phyloP scores from a whole-genome alignment of 768 basidiomycete genomes.

The Mycena maculata region DNA sequence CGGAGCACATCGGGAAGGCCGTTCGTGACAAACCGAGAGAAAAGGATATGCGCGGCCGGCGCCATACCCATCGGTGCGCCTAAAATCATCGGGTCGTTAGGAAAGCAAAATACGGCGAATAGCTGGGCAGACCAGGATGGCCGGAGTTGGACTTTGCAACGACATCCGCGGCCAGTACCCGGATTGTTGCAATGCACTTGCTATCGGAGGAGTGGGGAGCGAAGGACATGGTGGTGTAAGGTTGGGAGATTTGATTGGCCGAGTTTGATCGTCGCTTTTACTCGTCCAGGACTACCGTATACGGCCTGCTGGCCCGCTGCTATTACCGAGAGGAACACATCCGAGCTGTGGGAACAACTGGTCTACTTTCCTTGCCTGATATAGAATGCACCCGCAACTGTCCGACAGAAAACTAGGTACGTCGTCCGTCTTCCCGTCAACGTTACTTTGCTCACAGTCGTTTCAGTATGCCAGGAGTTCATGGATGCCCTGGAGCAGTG shows the following conservation, averaged over 20 bases:
- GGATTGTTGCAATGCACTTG: slow-evolving; percentile 24
- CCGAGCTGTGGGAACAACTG: not conserved
- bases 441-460: slow-evolving; percentile 13
- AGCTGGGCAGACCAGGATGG: slow-evolving; percentile 20
- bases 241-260: not conserved
- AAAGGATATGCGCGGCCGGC: slow-evolving; percentile 83
- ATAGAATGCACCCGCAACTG: slow-evolving; percentile 74
- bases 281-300: no score
- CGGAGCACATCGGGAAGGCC: slow-evolving; percentile 4
- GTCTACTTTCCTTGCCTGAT: slow-evolving; percentile 14
- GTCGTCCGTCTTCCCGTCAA: slow-evolving; percentile 33
- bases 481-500: slow-evolving; percentile 82
- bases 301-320: not conserved
- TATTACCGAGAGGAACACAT: not conserved
- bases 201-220: slow-evolving; percentile 18
- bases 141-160: slow-evolving; percentile 43
- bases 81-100: slow-evolving; percentile 70
- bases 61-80: slow-evolving; percentile 97
- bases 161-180: slow-evolving; percentile 61
- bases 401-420: slow-evolving; percentile 73
- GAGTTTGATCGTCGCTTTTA: slow-evolving; percentile 3
- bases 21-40: slow-evolving; percentile 65
- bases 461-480: slow-evolving; percentile 77
- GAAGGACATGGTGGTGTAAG: slow-evolving; percentile 27
- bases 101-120: slow-evolving; percentile 79